These are phyloP conservation scores for Mrakia hoshinonis DNA, from an alignment of 768 basidiomycete species.

Conservation along the genomic window DNA sequence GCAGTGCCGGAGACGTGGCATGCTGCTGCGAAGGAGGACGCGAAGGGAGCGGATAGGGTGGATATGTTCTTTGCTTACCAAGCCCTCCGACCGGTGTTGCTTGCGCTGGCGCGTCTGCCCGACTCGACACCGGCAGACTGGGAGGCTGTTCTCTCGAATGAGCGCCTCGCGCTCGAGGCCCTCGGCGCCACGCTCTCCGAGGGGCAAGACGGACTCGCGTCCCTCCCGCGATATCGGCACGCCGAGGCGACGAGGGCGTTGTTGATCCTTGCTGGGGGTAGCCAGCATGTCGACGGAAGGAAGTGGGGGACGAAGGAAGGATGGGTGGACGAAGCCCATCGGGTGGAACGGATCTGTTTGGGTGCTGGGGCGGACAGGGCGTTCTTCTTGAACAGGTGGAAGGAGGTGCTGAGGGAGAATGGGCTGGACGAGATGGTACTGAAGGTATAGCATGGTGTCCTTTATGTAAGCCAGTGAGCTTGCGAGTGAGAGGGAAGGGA, in stretches of 20 bases:
- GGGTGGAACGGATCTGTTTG: neutral
- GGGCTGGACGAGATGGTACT: neutral
- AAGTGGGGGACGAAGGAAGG: neutral
- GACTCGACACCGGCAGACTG: constrained; percentile 15
- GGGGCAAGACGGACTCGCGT: neutral
- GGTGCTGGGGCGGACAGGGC: neutral
- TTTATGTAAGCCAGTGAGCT: neutral
- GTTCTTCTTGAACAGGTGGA: constrained; percentile 8
- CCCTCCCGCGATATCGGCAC: constrained; percentile 7
- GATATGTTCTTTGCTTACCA: constrained; percentile 21
- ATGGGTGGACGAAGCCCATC: neutral
- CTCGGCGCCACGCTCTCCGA: constrained; percentile 9
- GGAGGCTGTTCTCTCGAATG: neutral
- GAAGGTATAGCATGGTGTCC: neutral
- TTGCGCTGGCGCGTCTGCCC: neutral
- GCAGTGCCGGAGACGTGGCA: neutral
- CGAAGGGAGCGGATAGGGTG: neutral
- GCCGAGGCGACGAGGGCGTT: constrained; percentile 13
- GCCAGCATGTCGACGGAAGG: neutral
- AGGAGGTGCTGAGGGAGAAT: neutral
- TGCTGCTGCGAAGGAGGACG: neutral
- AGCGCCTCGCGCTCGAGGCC: neutral
- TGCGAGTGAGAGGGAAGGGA: neutral
- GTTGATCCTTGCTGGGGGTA: constrained; percentile 7
- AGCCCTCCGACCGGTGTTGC: neutral